A percentile compares a stretch with the other conserved stretches of the same genome.
phyloP scores from a whole-genome alignment of 805 yeast genomes.

The Starmerella stellata region DNA sequence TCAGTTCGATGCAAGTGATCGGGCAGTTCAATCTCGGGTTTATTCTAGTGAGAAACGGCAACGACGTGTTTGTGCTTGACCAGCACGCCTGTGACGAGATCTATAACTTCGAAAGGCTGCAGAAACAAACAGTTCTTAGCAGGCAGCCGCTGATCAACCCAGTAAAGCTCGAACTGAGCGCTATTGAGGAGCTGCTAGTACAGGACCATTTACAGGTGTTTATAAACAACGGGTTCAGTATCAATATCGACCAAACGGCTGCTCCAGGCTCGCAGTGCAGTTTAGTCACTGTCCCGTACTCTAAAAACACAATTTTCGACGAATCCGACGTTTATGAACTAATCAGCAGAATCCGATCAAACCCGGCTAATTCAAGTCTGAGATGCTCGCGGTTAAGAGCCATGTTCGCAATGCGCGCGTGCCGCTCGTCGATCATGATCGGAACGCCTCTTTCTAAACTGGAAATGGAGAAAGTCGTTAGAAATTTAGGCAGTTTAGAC shows the following conservation, averaged over 20 bases:
- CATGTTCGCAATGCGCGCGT: constrained; percentile 89
- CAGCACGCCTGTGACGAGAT: constrained; percentile 98
- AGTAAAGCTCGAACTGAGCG: constrained; percentile 40
- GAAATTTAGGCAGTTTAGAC: constrained; percentile 48
- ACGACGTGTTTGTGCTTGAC: constrained; percentile 69
- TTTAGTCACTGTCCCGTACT: constrained; percentile 50
- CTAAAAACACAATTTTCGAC: constrained; percentile 51
- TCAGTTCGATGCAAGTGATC: constrained; percentile 52
- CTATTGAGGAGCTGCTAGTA: constrained; percentile 61
- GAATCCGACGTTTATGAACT: constrained; percentile 55
- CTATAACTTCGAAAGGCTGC: constrained; percentile 63
- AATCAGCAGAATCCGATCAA: constrained; percentile 44
- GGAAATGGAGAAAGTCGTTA: constrained; percentile 53
- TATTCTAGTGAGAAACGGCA: constrained; percentile 39
- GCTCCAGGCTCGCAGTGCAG: constrained; percentile 40
- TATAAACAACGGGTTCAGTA: constrained; percentile 58
- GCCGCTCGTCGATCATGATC: constrained; percentile 84
- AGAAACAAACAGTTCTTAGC: constrained; percentile 37
- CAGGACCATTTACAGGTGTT: constrained; percentile 42
- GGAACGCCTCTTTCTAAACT: constrained; percentile 46
- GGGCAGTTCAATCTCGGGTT: constrained; percentile 97
- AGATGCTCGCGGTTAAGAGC: constrained; percentile 63
- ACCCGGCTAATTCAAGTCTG: constrained; percentile 28
- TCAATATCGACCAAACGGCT: constrained; percentile 32
- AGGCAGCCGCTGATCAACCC: constrained; percentile 55